A percentile compares a stretch with the other conserved stretches of the same genome.
Evolutionary conservation across 2,329 filamentous ascomycete genomes (phyloP).

Genomic region (Pseudohalonectria lignicola): DNA sequence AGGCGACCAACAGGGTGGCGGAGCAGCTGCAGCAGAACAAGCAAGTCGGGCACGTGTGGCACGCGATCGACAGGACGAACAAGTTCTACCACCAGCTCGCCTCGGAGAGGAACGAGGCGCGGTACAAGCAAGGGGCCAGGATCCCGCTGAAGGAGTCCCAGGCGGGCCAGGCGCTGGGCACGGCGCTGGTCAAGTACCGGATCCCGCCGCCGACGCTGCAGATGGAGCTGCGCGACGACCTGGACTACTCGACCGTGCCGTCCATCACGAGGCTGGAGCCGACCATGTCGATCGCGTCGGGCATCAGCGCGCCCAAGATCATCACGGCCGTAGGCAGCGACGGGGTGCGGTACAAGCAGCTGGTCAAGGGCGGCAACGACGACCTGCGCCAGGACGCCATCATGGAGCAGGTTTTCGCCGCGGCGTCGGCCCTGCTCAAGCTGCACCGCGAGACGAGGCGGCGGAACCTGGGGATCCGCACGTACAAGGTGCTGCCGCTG

Average conservation of each 20-base stretch:
- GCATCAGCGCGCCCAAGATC: slow-evolving; percentile 88
- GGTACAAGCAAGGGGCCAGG: slow-evolving; percentile 58
- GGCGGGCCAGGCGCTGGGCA: slow-evolving; percentile 52
- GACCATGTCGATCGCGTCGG: slow-evolving; percentile 75
- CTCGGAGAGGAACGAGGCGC: slow-evolving; percentile 49
- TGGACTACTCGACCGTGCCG: slow-evolving; percentile 68
- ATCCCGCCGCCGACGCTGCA: slow-evolving; percentile 86
- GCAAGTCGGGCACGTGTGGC: slow-evolving; percentile 48
- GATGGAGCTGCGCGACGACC: slow-evolving; percentile 61
- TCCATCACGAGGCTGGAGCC: slow-evolving; percentile 61
- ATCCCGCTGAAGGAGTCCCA: slow-evolving; percentile 43
- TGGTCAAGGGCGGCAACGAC: slow-evolving; percentile 93
- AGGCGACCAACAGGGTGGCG: slow-evolving; percentile 60
- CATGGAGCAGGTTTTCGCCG: slow-evolving; percentile 99
- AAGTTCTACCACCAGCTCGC: slow-evolving; percentile 55
- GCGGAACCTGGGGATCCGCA: slow-evolving; percentile 79
- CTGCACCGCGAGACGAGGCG: slow-evolving; percentile 80
- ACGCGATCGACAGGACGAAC: slow-evolving; percentile 63
- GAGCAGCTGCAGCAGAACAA: slow-evolving; percentile 44
- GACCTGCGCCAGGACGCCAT: slow-evolving; percentile 93
- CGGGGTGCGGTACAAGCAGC: slow-evolving; percentile 72
- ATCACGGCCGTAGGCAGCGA: slow-evolving; percentile 71
- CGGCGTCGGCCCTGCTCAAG: slow-evolving; percentile 82
- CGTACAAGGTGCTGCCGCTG: slow-evolving; percentile 92
- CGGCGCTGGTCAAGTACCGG: slow-evolving; percentile 49